phyloP scores from a whole-genome alignment of 1,284 basidiomycete species.

The Calocybe gambosa region DNA sequence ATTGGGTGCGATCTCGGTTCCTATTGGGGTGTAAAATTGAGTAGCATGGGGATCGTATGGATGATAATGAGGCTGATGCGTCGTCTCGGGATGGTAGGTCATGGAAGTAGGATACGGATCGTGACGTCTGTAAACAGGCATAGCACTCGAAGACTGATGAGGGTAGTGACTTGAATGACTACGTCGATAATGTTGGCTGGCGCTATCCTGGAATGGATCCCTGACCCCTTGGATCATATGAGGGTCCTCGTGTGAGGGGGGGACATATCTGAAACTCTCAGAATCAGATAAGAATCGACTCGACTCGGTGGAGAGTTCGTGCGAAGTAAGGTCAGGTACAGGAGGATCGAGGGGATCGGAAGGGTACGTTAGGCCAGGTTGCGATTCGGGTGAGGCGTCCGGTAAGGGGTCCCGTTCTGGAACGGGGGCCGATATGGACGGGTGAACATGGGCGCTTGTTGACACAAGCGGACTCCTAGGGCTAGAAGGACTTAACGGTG shows the following conservation, averaged over 20 bases:
- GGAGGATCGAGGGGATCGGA: too few relatives aligned
- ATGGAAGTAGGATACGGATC: neutral
- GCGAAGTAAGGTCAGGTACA: too few relatives aligned
- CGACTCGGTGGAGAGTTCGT: too few relatives aligned
- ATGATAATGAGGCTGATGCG: neutral
- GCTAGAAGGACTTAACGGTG: too few relatives aligned
- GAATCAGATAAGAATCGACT: too few relatives aligned
- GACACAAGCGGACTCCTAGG: too few relatives aligned
- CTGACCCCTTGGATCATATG: neutral
- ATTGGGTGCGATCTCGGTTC: neutral
- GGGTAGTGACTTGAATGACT: neutral
- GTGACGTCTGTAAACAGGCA: constrained; percentile 2
- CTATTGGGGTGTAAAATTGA: neutral
- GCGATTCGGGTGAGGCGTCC: too few relatives aligned
- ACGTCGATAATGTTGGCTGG: neutral
- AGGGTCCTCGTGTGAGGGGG: neutral
- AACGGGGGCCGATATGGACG: too few relatives aligned
- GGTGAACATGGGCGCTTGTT: too few relatives aligned
- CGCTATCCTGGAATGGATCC: neutral
- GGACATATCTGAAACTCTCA: too few relatives aligned
- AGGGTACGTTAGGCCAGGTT: too few relatives aligned
- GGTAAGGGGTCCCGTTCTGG: too few relatives aligned
- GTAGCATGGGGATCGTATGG: constrained; percentile 3
- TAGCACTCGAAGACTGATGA: neutral
- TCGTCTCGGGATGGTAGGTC: neutral